These are phyloP conservation scores for Colletotrichum tamarilloi DNA, from an alignment of 2,329 filamentous ascomycete genomes.

Conservation along the genomic window DNA sequence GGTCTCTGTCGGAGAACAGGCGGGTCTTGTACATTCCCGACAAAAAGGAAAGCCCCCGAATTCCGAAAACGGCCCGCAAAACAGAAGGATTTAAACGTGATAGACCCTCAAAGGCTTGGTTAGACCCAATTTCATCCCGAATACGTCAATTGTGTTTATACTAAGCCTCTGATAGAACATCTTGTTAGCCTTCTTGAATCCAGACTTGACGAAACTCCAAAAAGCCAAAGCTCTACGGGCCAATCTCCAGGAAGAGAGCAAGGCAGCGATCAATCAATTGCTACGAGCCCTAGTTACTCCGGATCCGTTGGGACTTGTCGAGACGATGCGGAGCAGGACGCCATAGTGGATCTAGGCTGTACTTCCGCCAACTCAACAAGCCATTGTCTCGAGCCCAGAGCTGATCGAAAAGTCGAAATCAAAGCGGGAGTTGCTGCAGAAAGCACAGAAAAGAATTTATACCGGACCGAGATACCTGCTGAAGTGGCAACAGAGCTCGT, in stretches of 20 bases:
- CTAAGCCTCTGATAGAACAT: background rate
- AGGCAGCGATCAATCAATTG: background rate
- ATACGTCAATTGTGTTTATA: background rate
- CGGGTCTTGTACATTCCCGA: background rate
- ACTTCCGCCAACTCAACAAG: background rate
- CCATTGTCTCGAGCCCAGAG: background rate
- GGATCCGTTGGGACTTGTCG: background rate
- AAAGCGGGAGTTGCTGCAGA: accelerated
- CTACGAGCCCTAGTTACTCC: background rate
- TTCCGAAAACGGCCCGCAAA: background rate
- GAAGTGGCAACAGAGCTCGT: background rate
- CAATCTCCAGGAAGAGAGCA: background rate
- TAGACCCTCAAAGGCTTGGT: background rate
- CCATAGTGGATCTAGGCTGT: accelerated
- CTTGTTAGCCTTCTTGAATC: background rate
- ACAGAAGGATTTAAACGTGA: background rate
- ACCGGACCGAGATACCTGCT: background rate
- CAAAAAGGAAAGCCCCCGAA: background rate
- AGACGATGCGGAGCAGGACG: background rate
- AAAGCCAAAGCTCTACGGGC: background rate
- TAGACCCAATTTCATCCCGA: too few relatives aligned
- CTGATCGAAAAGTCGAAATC: background rate
- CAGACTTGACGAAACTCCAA: background rate
- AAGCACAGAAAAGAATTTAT: background rate
- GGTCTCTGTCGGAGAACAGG: background rate